Percentiles rank a stretch among this genome's conserved stretches.
phyloP scores from a whole-genome alignment of 2,329 filamentous ascomycete genomes.

The Neofusicoccum cordaticola region DNA sequence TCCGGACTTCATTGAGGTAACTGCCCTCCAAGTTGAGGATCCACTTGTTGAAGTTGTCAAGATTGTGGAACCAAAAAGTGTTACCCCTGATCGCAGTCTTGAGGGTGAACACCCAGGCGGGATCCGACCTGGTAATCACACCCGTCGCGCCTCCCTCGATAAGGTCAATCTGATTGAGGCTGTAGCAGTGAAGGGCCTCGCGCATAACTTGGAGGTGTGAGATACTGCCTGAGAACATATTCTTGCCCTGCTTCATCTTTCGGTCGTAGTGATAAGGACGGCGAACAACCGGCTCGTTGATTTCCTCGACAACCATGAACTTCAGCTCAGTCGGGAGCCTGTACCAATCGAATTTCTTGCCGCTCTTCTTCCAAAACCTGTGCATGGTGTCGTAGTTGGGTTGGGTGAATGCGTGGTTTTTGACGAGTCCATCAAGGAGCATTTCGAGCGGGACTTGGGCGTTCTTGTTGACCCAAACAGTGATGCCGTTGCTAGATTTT shows the following conservation, averaged over 20 bases:
- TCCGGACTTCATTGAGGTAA: not conserved
- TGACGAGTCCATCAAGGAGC: not conserved
- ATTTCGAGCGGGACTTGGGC: not conserved
- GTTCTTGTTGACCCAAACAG: not conserved
- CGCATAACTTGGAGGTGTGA: too few species aligned
- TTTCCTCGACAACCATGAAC: not conserved
- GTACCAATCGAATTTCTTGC: not conserved
- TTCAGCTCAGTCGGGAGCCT: not conserved
- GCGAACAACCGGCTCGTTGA: not conserved
- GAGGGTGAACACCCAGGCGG: too few species aligned
- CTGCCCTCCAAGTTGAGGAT: not conserved
- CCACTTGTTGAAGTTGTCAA: not conserved
- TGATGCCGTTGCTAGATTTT: not conserved
- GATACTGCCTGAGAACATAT: too few species aligned
- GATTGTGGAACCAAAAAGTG: not conserved
- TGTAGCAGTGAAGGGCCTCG: too few species aligned
- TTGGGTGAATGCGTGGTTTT: not conserved
- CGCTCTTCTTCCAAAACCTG: not conserved
- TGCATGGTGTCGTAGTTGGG: not conserved
- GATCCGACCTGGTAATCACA: not conserved
- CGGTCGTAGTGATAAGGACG: too few species aligned
- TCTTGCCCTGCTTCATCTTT: too few species aligned
- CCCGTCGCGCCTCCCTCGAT: not conserved
- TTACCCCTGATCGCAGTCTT: not conserved
- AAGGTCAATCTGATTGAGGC: too few species aligned